Evolutionary conservation across 1,284 basidiomycete species (phyloP).

Genomic region (Puccinia hordei): DNA sequence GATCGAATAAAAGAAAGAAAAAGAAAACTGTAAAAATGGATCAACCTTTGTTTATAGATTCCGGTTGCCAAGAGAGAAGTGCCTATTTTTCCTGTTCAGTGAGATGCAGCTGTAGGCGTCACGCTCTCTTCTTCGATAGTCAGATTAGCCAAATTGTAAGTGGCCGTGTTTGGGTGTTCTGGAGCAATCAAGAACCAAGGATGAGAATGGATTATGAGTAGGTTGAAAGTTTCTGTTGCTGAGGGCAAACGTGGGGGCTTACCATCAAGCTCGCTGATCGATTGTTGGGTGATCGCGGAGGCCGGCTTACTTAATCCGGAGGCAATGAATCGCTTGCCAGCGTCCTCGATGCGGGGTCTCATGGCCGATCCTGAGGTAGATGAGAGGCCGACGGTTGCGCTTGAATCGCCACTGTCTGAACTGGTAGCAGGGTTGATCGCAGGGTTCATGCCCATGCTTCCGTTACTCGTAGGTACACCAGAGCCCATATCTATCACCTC

Average conservation of each 20-base stretch:
- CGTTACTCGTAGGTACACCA: neutral
- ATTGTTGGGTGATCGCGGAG: conserved; percentile 14
- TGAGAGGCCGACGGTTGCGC: neutral
- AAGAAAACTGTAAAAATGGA: neutral
- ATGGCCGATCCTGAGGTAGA: conserved; percentile 1
- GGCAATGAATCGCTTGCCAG: conserved; percentile 49
- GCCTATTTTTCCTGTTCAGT: conserved; percentile 13
- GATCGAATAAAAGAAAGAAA: too few relatives aligned
- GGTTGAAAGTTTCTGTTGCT: neutral
- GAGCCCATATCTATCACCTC: conserved; percentile 16
- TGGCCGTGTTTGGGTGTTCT: conserved; percentile 22
- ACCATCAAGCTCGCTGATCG: conserved; percentile 43
- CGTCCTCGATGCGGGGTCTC: conserved; percentile 42
- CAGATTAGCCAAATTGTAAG: conserved; percentile 46
- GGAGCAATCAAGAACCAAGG: neutral
- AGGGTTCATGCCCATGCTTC: neutral
- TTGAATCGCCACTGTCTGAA: neutral
- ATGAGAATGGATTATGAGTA: neutral
- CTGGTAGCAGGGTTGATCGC: neutral
- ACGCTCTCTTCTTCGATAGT: conserved; percentile 47
- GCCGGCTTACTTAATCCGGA: conserved; percentile 47
- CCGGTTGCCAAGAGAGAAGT: neutral
- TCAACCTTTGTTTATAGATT: neutral
- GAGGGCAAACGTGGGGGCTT: neutral
- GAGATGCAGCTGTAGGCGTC: conserved; percentile 43